Conservation (phyloP, 371 early-diverging fungal genomes). For the Funneliformis caledonium region DNA sequence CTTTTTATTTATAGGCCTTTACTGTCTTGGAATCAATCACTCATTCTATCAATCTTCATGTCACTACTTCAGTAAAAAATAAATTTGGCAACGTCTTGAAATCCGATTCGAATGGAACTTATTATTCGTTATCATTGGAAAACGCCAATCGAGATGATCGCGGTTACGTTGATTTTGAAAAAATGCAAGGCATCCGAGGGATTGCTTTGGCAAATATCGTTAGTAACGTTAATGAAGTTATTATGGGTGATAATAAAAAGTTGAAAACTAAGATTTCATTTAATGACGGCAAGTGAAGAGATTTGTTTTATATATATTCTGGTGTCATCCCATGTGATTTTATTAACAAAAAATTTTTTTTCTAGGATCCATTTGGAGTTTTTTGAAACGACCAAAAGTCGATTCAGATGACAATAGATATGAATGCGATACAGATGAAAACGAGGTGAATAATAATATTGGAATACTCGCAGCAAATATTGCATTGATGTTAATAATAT, state of each 20-base stretch:
- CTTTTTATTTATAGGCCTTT: conserved; percentile 57
- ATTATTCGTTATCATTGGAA: conserved; percentile 69
- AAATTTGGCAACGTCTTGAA: conserved; percentile 86
- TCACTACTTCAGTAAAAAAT: conserved; percentile 65
- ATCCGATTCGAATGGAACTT: conserved; percentile 87
- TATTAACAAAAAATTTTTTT: not conserved
- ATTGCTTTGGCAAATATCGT: conserved; percentile 88
- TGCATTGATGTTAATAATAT: not conserved
- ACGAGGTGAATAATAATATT: not conserved
- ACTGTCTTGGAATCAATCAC: conserved; percentile 85
- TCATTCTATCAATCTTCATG: conserved; percentile 72
- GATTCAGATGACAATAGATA: conserved; percentile 57
- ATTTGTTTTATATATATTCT: not conserved
- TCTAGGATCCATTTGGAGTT: conserved; percentile 59
- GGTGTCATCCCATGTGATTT: not conserved
- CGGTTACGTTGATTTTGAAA: conserved; percentile 94
- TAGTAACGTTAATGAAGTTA: conserved; percentile 65
- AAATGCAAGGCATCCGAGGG: conserved; percentile 89
- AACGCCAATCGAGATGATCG: conserved; percentile 78
- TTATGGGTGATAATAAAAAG: conserved; percentile 59
- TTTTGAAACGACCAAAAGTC: conserved; percentile 57
- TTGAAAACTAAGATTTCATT: conserved; percentile 76
- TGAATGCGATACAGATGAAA: conserved; percentile 41
- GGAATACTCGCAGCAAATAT: not conserved
- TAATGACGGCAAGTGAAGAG: conserved; percentile 75